Evolutionary conservation across 2,329 filamentous ascomycete genomes (phyloP).

Genomic region (Botryotinia globosa): DNA sequence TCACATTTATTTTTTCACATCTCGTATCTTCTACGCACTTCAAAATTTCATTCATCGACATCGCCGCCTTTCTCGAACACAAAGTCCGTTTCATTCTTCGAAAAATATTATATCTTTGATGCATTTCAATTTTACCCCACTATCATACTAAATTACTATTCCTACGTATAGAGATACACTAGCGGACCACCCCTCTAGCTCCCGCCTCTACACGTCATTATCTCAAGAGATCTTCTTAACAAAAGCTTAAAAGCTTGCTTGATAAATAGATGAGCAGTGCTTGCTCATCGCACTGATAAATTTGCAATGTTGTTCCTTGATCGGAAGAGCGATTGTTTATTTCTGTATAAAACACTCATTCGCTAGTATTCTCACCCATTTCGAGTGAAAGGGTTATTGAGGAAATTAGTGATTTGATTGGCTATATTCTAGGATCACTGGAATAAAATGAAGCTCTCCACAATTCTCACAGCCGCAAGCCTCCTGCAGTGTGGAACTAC

Average conservation of each 20-base stretch:
- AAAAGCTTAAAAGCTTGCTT: not conserved
- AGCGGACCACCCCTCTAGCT: not conserved
- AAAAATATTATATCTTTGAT: not conserved
- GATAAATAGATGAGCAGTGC: too few species aligned
- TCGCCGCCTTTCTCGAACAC: not conserved
- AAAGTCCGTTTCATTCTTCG: not conserved
- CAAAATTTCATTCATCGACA: not conserved
- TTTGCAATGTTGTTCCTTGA: not conserved
- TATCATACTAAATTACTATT: not conserved
- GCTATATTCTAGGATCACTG: too few species aligned
- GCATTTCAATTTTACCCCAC: not conserved
- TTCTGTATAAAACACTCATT: not conserved
- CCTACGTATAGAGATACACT: not conserved
- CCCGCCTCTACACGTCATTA: not conserved
- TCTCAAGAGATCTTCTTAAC: not conserved
- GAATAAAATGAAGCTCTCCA: not conserved
- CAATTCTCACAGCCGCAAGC: not conserved
- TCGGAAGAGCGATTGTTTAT: not conserved
- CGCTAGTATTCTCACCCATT: too few species aligned
- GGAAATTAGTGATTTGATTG: too few species aligned
- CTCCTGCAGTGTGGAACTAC: conserved; percentile 4
- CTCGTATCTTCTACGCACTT: not conserved
- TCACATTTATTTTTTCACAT: not conserved
- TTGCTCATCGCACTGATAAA: not conserved
- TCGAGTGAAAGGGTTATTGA: not conserved